phyloP scores from a whole-genome alignment of 805 yeast species.

The Kuraishia piskuri region DNA sequence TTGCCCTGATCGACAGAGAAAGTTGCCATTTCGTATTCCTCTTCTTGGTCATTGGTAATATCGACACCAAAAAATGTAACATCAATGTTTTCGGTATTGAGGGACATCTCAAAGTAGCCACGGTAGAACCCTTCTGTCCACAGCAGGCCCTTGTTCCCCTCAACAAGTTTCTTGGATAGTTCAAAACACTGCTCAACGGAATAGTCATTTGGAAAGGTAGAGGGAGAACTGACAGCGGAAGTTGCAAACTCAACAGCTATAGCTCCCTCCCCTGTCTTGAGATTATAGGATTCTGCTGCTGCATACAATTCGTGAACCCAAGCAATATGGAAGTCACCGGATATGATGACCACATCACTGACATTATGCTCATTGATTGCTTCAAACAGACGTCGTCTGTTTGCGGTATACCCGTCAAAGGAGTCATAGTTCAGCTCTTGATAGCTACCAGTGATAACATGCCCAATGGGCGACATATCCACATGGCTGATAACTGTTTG shows the following conservation, averaged over 20 bases:
- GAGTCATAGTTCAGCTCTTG: slow-evolving; percentile 14
- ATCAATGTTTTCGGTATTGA: slow-evolving; percentile 1
- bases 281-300: slow-evolving; percentile 7
- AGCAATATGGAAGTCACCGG: slow-evolving; percentile 19
- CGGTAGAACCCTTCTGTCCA: slow-evolving; percentile 12
- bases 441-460: slow-evolving; percentile 13
- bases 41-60: slow-evolving; percentile 4
- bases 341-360: slow-evolving; percentile 11
- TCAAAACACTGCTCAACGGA: slow-evolving; percentile 7
- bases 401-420: slow-evolving; percentile 18
- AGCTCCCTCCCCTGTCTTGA: slow-evolving; percentile 14
- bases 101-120: slow-evolving; percentile 9
- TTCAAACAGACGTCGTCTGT: slow-evolving; percentile 12
- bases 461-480: slow-evolving; percentile 10
- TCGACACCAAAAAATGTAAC: slow-evolving; percentile 9
- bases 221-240: slow-evolving; percentile 16
- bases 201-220: slow-evolving; percentile 11
- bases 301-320: slow-evolving; percentile 14
- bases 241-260: slow-evolving; percentile 17
- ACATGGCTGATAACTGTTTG: slow-evolving; percentile 11
- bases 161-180: slow-evolving; percentile 6
- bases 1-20: slow-evolving; percentile 4
- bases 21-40: slow-evolving; percentile 7
- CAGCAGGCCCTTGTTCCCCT: slow-evolving; percentile 7
- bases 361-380: slow-evolving; percentile 9